phyloP scores from a whole-genome alignment of 495 filamentous ascomycete species.

The Penicillium flavigenum region DNA sequence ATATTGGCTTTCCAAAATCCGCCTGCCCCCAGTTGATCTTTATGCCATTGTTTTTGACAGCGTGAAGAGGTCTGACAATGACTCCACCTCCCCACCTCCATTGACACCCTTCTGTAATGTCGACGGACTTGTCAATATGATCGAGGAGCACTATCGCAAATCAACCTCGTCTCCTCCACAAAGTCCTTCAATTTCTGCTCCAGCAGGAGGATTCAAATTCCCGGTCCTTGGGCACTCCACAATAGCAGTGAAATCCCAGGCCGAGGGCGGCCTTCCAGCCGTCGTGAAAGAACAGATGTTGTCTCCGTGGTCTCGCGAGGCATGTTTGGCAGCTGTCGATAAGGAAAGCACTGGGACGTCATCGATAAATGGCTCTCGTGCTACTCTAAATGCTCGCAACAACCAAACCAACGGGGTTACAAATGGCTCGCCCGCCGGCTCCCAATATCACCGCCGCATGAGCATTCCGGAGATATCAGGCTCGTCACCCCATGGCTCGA shows the following conservation, averaged over 20 bases:
- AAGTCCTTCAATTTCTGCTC: conserved; percentile 70
- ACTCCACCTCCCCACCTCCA: conserved; percentile 10
- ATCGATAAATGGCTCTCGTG: conserved; percentile 70
- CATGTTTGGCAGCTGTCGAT: conserved; percentile 64
- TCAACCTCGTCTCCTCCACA: conserved; percentile 57
- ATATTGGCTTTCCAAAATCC: conserved; percentile 72
- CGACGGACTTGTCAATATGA: conserved; percentile 66
- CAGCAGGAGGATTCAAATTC: conserved; percentile 62
- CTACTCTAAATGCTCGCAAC: conserved; percentile 57
- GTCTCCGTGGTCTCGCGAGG: conserved; percentile 73
- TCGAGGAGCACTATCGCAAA: conserved; percentile 66
- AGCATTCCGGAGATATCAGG: conserved; percentile 51
- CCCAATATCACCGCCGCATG: conserved; percentile 35
- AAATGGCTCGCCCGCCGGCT: conserved; percentile 33
- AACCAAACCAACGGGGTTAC: conserved; percentile 55
- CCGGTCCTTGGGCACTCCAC: conserved; percentile 52
- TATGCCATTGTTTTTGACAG: conserved; percentile 41
- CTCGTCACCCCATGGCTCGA: conserved; percentile 54
- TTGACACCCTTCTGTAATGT: conserved; percentile 39
- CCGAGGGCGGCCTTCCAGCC: conserved; percentile 36
- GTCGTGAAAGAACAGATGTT: conserved; percentile 68
- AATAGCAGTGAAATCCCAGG: conserved; percentile 26
- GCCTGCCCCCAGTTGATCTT: conserved; percentile 52
- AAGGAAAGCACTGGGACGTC: conserved; percentile 62
- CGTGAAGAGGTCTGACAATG: conserved; percentile 19